Conservation (phyloP, 345 rosid genomes). For the Bruguiera gymnorhiza region DNA sequence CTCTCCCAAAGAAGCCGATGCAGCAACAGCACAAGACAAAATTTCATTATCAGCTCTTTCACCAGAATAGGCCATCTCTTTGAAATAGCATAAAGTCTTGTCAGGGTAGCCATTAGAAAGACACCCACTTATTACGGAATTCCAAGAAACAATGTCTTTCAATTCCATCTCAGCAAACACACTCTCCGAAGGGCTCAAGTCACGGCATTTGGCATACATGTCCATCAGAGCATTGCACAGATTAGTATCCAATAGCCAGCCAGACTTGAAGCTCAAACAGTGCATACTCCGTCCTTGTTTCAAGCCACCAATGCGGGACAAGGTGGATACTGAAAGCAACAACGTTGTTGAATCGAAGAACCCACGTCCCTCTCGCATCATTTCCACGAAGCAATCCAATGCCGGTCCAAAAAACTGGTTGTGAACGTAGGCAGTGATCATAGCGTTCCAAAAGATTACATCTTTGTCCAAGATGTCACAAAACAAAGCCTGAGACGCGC, state of each 20-base stretch:
- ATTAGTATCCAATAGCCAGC: conserved; percentile 37
- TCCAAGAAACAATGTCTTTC: conserved; percentile 61
- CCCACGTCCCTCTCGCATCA: conserved; percentile 37
- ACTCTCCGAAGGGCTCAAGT: conserved; percentile 41
- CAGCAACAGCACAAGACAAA: conserved; percentile 51
- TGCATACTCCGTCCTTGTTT: conserved; percentile 37
- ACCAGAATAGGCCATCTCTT: conserved; percentile 36
- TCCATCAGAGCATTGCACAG: conserved; percentile 52
- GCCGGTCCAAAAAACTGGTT: conserved; percentile 35
- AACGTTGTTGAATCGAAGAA: conserved; percentile 59
- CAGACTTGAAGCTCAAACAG: conserved; percentile 42
- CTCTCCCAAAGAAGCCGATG: conserved; percentile 40
- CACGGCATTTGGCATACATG: conserved; percentile 56
- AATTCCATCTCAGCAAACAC: conserved; percentile 34
- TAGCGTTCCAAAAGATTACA: conserved; percentile 52
- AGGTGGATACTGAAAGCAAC: conserved; percentile 42
- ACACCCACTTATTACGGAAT: conserved; percentile 50
- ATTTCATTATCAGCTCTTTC: conserved; percentile 41
- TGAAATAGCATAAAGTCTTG: conserved; percentile 42
- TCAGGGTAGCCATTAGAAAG: conserved; percentile 37
- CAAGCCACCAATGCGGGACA: conserved; percentile 20
- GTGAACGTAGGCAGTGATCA: conserved; percentile 49
- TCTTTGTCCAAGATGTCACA: conserved; percentile 42
- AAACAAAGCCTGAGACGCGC: conserved; percentile 38
- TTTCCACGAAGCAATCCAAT: conserved; percentile 33